Evolutionary conservation across 139 green algal species (phyloP).

Genomic region (Mesotaenium endlicherianum): DNA sequence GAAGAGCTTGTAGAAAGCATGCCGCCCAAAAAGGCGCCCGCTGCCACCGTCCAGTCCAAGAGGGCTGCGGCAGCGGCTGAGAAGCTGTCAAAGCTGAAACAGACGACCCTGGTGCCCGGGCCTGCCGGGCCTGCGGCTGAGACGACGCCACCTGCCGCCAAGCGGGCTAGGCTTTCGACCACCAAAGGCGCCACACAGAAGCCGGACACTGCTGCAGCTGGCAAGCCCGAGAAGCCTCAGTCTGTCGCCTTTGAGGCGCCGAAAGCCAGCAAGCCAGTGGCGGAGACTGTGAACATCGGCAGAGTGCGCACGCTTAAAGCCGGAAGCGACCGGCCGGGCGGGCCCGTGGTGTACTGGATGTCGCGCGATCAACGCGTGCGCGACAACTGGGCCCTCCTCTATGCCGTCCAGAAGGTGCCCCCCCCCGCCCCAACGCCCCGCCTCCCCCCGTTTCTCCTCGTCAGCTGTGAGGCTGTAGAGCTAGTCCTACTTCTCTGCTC

Average conservation of each 20-base stretch:
- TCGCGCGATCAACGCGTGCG: constrained; percentile 82
- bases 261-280: not conserved
- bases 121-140: too few species aligned
- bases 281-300: not conserved
- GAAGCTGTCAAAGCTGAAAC: too few species aligned
- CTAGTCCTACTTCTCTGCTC: not conserved
- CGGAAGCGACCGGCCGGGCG: not conserved
- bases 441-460: not conserved
- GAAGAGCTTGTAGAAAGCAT: too few species aligned
- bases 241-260: not conserved
- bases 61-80: too few species aligned
- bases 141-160: too few species aligned
- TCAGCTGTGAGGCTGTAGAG: not conserved
- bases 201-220: too few species aligned
- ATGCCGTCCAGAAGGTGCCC: constrained; percentile 66
- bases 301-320: constrained; percentile 1
- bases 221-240: too few species aligned
- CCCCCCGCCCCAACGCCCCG: not conserved
- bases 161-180: too few species aligned
- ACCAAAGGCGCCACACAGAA: too few species aligned
- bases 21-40: too few species aligned
- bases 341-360: constrained; percentile 73
- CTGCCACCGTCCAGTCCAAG: too few species aligned
- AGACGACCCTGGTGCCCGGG: too few species aligned
- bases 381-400: constrained; percentile 94